These are phyloP conservation scores for Hypoxylon sp. DNA, from an alignment of 2,329 filamentous ascomycete species.

Conservation along the genomic window DNA sequence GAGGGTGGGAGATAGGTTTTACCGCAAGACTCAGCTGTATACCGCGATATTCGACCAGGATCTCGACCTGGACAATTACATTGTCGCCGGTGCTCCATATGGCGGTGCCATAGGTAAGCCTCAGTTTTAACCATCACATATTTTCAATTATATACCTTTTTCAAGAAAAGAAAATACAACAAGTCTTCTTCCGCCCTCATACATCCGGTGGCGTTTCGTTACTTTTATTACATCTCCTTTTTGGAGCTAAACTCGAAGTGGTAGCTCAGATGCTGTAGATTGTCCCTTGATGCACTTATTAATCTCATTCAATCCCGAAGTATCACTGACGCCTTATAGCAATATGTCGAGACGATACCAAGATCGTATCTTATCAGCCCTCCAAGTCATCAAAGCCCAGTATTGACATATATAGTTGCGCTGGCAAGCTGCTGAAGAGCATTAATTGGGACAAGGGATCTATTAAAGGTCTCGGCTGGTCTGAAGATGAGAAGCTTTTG, in stretches of 20 bases:
- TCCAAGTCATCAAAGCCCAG: conserved; percentile 80
- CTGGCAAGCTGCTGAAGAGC: conserved; percentile 87
- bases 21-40: conserved; percentile 94
- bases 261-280: conserved; percentile 14
- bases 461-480: conserved; percentile 94
- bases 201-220: neutral
- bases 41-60: conserved; percentile 93
- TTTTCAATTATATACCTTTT: neutral
- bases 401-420: conserved; percentile 95
- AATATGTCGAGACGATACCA: conserved; percentile 88
- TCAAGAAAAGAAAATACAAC: neutral
- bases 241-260: conserved; percentile 2
- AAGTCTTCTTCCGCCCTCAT: neutral
- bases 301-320: neutral
- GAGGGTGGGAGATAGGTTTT: conserved; percentile 92
- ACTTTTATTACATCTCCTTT: conserved; percentile 26
- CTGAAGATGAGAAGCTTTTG: conserved; percentile 91
- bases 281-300: neutral
- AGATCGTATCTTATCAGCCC: conserved; percentile 83
- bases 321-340: conserved; percentile 67
- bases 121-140: neutral
- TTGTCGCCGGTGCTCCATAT: conserved; percentile 91
- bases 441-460: conserved; percentile 93
- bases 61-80: conserved; percentile 94
- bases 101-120: conserved; percentile 89